These are phyloP conservation scores for Astragalus membranaceus DNA, from an alignment of 306 rosid genomes.

Conservation along the genomic window DNA sequence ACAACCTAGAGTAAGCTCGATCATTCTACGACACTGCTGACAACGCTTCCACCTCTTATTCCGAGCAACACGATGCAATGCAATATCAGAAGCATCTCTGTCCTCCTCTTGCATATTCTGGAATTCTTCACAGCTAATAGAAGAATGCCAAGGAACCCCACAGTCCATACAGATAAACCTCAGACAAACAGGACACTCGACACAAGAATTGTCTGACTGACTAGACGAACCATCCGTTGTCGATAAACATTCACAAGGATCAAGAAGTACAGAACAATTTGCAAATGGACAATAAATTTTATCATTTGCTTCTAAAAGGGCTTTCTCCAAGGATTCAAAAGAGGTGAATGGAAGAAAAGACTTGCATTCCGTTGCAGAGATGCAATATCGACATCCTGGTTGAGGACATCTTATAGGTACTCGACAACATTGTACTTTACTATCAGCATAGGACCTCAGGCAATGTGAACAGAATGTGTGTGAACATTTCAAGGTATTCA, in stretches of 20 bases:
- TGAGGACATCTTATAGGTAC: conserved; percentile 87
- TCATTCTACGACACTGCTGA: conserved; percentile 82
- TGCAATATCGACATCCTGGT: conserved; percentile 65
- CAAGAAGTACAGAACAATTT: conserved; percentile 73
- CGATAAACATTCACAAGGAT: conserved; percentile 62
- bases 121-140: conserved; percentile 77
- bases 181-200: conserved; percentile 83
- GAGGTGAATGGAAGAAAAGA: conserved; percentile 74
- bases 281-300: conserved; percentile 87
- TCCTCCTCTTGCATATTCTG: conserved; percentile 71
- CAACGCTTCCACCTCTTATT: conserved; percentile 87
- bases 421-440: conserved; percentile 61
- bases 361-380: conserved; percentile 57
- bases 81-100: conserved; percentile 67
- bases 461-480: conserved; percentile 89
- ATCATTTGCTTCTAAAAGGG: conserved; percentile 57
- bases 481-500: conserved; percentile 82
- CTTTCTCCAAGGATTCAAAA: conserved; percentile 58
- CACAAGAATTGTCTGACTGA: conserved; percentile 66
- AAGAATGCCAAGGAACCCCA: conserved; percentile 90
- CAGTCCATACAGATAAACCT: conserved; percentile 78
- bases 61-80: conserved; percentile 64
- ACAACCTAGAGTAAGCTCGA: conserved; percentile 83
- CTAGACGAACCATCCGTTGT: conserved; percentile 73
- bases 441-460: conserved; percentile 65